Conservation (phyloP, 805 yeast species). For the Nakazawaea holstii region DNA sequence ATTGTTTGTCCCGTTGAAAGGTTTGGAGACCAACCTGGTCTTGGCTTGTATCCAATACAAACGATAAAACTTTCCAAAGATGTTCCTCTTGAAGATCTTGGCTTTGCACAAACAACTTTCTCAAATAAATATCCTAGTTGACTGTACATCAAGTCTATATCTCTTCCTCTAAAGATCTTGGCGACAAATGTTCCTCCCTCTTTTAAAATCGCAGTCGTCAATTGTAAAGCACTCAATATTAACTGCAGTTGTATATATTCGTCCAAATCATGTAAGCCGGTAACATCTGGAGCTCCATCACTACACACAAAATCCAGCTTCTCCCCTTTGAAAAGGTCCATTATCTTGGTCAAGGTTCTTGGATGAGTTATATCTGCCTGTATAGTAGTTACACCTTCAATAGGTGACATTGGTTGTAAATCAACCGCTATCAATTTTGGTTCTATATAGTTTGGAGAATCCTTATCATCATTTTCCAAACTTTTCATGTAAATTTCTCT, state of each 20-base stretch:
- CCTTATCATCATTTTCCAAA: conserved; percentile 22
- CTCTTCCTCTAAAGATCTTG: conserved; percentile 93
- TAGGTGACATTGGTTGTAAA: conserved; percentile 95
- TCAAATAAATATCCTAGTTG: conserved; percentile 85
- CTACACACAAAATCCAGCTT: conserved; percentile 94
- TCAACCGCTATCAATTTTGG: conserved; percentile 91
- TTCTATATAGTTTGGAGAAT: conserved; percentile 27
- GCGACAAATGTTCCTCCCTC: conserved; percentile 95
- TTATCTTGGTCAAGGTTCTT: conserved; percentile 67
- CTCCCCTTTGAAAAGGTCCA: conserved; percentile 82
- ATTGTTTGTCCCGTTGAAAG: conserved; percentile 50
- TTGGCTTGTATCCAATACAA: conserved; percentile 81
- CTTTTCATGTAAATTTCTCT: conserved; percentile 49
- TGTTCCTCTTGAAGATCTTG: conserved; percentile 91
- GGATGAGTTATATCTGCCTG: conserved; percentile 99
- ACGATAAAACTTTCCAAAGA: conserved; percentile 93
- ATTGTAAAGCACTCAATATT: conserved; percentile 82
- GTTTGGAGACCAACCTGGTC: conserved; percentile 77
- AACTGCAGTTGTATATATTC: conserved; percentile 96
- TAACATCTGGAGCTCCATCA: conserved; percentile 99
- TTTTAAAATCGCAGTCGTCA: conserved; percentile 83
- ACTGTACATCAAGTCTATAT: conserved; percentile 89
- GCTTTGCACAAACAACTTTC: conserved; percentile 90
- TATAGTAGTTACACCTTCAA: conserved; percentile 80
- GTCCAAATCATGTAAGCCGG: conserved; percentile 94